These are phyloP conservation scores for Casuarina glauca DNA, from an alignment of 306 rosid genomes.

Conservation along the genomic window DNA sequence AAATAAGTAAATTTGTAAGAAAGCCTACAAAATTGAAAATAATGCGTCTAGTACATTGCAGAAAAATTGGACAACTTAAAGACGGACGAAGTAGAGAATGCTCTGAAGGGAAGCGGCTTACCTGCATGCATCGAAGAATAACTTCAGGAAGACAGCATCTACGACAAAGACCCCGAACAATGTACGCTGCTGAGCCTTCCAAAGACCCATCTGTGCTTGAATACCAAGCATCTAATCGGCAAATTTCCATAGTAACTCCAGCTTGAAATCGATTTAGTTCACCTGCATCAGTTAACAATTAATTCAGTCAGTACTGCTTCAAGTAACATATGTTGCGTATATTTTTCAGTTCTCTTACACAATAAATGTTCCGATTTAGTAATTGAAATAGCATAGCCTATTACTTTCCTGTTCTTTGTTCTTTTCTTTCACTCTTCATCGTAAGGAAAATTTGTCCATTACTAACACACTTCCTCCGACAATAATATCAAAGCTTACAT, in stretches of 20 bases:
- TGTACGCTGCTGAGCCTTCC: slow-evolving; percentile 67
- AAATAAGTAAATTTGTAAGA: slow-evolving; percentile 5
- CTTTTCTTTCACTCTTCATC: neutral
- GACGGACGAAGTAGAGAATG: neutral
- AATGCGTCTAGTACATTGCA: neutral
- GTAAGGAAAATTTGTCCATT: neutral
- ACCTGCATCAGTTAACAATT: slow-evolving; percentile 52
- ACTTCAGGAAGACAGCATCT: slow-evolving; percentile 93
- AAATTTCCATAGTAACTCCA: slow-evolving; percentile 90
- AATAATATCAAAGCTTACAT: neutral
- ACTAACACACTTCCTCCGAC: neutral
- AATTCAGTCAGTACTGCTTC: slow-evolving; percentile 23
- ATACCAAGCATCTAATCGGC: slow-evolving; percentile 90
- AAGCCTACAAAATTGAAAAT: neutral
- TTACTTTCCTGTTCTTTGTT: neutral
- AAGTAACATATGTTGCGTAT: neutral
- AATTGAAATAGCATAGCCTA: neutral
- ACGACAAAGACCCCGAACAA: slow-evolving; percentile 85
- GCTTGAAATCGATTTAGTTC: slow-evolving; percentile 95
- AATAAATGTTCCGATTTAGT: neutral
- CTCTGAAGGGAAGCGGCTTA: slow-evolving; percentile 32
- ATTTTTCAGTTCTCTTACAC: neutral
- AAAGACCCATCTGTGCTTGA: slow-evolving; percentile 64
- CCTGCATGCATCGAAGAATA: slow-evolving; percentile 96
- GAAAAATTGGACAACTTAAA: neutral